Evolutionary conservation across 805 yeast genomes (phyloP), one percentile per base, ranked within the genome.

Genomic region (Yamadazyma laniorum): DNA sequence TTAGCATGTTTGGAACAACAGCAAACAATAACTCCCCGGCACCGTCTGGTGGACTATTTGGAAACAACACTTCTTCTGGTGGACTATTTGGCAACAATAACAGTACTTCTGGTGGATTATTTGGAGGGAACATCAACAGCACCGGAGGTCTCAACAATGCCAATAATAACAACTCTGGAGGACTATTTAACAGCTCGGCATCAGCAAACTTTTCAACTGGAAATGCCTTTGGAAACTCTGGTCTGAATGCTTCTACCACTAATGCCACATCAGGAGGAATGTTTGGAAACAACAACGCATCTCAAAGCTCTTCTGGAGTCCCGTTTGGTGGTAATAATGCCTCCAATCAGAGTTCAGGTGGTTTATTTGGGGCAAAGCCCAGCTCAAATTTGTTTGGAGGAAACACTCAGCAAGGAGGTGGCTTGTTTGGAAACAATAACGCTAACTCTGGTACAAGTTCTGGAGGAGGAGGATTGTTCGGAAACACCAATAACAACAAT

Each of bases 341-440:
- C 6, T 34, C 25, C 18, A 18, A 27, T 8, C 23, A 21, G 23
- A 6, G 9, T 9, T 21, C 34, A 5, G 39, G 37, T 11, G 36
- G 40, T 8, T 28, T 40, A 26, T 37, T 34, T 29, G 34, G 35
- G 12, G 25, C 28, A n/a, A 35, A 31, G 16, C 27, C 29, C 3
- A 11, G 13, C n/a, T 18, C 35, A 23, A 23, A 23, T n/a, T 27
- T 26, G 11, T 22, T n/a, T 11, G 32, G 32, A 14, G 17, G 32
- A 11, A 29, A 29, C 11, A 15, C 32, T 16, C 13, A 15, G 3
- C 9, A 9, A 5, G 61, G 62, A 5, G 61, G 62, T 23, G 68
- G 71, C 4, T 47, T 65, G 27, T 53, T 56, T 45, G 62, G 46
- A 16, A 19, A 22, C 33, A 36, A 42, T 49, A 35, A 32, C 19